Conservation (phyloP, 2,329 filamentous ascomycete genomes). For the Hypomyces perniciosus region DNA sequence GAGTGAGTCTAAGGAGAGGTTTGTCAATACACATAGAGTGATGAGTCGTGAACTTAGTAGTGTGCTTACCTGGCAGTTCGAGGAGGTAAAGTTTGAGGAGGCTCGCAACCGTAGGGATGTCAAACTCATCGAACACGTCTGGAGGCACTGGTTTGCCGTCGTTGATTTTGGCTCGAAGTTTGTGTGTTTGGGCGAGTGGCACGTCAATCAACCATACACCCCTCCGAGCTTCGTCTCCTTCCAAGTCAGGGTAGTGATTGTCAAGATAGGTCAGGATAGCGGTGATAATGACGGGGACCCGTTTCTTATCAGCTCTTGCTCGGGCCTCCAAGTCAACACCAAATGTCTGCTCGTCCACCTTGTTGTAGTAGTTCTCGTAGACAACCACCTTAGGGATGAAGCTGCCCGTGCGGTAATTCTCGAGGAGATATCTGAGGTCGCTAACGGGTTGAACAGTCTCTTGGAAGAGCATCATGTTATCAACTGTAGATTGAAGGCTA, state of each 20-base stretch:
- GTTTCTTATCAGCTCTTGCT: conserved; percentile 88
- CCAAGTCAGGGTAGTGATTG: conserved; percentile 93
- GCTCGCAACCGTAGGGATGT: conserved; percentile 89
- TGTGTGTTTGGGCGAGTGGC: conserved; percentile 75
- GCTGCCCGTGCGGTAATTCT: conserved; percentile 93
- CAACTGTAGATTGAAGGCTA: conserved; percentile 87
- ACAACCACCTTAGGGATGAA: conserved; percentile 86
- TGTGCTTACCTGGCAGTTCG: conserved; percentile 75
- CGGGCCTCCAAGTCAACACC: conserved; percentile 96
- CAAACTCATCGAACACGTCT: conserved; percentile 77
- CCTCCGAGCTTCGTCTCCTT: conserved; percentile 88
- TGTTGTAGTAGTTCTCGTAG: conserved; percentile 99
- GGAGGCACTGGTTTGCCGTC: conserved; percentile 73
- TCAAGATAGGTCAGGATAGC: conserved; percentile 92
- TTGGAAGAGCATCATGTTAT: conserved; percentile 98
- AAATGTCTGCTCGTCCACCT: conserved; percentile 94
- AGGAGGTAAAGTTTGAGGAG: conserved; percentile 90
- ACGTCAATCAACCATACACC: conserved; percentile 94
- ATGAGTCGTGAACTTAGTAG: neutral
- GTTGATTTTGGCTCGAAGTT: conserved; percentile 76
- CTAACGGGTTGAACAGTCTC: conserved; percentile 93
- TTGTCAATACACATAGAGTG: neutral
- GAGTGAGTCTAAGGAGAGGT: conserved; percentile 65
- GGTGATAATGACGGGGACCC: conserved; percentile 87
- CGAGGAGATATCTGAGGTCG: conserved; percentile 86